Base-by-base conservation (phyloP, 106 monocot species). In the Xerophyta viscosa region DNA sequence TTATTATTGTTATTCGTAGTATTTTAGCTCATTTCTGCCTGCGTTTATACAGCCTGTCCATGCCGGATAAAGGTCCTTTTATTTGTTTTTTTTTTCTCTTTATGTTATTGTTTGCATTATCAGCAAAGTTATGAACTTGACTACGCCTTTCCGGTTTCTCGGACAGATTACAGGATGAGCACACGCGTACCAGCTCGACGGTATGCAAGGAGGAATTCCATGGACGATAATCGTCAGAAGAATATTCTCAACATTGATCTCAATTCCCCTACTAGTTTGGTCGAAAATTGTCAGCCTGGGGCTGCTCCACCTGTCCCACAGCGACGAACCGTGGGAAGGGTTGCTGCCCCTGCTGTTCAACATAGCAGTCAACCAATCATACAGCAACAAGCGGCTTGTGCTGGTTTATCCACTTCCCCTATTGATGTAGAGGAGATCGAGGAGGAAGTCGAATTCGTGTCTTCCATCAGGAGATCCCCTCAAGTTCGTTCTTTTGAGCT, bases 381-480 rank as follows among this genome's bases (percentile, higher is more conserved):
- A 2, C 23, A 23, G 24, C 50, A 21, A 50, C 50, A 24, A 50
- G 50, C 8, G 14, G n/a, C 37, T 20, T 20, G 17, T 27, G 28
- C 29, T 46, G 69, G 70, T 1, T 15, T 48, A 28, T 21, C 20
- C 20, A 33, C 14, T 37, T 54, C 37, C 17, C 70, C 70, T 5
- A 70, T 70, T 20, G 62, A 70, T 70, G 70, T 70, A 0, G 70
- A 70, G 28, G 62, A 28, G 13, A 43, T 62, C 8, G 70, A 70
- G 3, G 70, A 62, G 33, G 62, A 70, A 22, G 62, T 62, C 8
- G 37, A 48, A 24, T 7, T 70, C 18, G 25, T 70, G n/a, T 56
- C 54, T 15, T 48, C 62, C 2, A 43, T 41, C 11, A 27, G 15
- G 12, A 11, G 20, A 21, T 50, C 50, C 37, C 51, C 52, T 33